These are phyloP conservation scores for Neurospora hispaniola DNA, from an alignment of 495 filamentous ascomycete species.

Conservation along the genomic window DNA sequence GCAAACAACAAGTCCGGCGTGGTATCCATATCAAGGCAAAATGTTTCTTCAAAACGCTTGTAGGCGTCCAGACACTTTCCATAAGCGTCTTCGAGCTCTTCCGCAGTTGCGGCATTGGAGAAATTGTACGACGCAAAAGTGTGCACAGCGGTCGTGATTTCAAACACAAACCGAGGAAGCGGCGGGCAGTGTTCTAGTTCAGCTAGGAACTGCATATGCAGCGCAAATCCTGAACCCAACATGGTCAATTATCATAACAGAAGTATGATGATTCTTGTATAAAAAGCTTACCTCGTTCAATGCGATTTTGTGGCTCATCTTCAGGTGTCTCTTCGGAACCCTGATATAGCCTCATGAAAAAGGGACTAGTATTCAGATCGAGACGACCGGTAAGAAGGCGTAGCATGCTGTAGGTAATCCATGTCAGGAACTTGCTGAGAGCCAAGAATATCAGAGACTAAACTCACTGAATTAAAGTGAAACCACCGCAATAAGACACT, in stretches of 20 bases:
- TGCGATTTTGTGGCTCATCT: slow-evolving; percentile 13
- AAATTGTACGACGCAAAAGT: slow-evolving; percentile 19
- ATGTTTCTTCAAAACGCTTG: slow-evolving; percentile 1
- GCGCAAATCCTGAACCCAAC: slow-evolving; percentile 8
- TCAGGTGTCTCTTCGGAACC: slow-evolving; percentile 8
- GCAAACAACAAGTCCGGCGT: slow-evolving; percentile 16
- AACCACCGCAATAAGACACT: slow-evolving; percentile 17
- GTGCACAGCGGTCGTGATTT: slow-evolving; percentile 17
- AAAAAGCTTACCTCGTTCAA: slow-evolving; percentile 15
- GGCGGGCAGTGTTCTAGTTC: slow-evolving; percentile 15
- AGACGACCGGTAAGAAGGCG: slow-evolving; percentile 17
- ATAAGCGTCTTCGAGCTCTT: slow-evolving; percentile 18
- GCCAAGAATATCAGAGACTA: not conserved
- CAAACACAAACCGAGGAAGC: slow-evolving; percentile 14
- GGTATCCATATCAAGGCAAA: not conserved
- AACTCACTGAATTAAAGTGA: slow-evolving; percentile 17
- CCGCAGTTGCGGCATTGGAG: slow-evolving; percentile 16
- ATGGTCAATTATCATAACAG: not conserved
- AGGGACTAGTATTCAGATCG: slow-evolving; percentile 15
- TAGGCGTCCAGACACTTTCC: slow-evolving; percentile 12
- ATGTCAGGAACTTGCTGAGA: not conserved
- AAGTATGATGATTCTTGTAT: not conserved
- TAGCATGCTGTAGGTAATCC: slow-evolving; percentile 5
- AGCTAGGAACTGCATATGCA: slow-evolving; percentile 17
- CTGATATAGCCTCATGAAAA: slow-evolving; percentile 18